Evolutionary conservation across 352 stramenopile genomes (phyloP), one percentile per base, ranked within the genome.

Genomic region (Globisporangium irregulare): DNA sequence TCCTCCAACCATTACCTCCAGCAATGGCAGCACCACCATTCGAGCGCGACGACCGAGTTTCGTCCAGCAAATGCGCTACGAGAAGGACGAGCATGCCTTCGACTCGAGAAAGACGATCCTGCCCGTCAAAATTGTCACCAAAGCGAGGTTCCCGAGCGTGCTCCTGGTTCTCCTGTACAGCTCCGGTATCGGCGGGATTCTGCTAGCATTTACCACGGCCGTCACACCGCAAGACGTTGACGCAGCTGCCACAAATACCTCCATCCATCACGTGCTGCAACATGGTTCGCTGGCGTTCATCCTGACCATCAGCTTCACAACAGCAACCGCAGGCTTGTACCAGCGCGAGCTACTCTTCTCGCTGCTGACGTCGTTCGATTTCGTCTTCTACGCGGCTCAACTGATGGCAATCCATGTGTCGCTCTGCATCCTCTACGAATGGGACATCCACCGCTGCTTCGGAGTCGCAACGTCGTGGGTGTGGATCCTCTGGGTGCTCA

Each of bases 361-460:
- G 1, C 55, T 82, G 18, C 24, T 73, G 25, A 73, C 64, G 14
- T 86, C 78, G 9, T 86, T 83, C 51, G 76, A 86, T 50, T 79
- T 76, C 43, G 34, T 77, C 7, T 82, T 80, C 43, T 79, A 83
- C 62, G 53, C 57, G 0, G 48, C 72, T 3, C 71, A 86, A 34
- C 64, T 71, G 7, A 70, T 68, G 1, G 24, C 66, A 32, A 74
- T 74, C n/a, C 73, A 77, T 46, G 20, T 78, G 3, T 66, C 54
- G 20, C 29, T 80, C 0, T 81, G 71, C n/a, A 38, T 68, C 8
- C 41, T 83, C 56, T 73, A 70, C 48, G 27, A 73, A 9, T 73
- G 68, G 62, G 58, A 70, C 0, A 8, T 62, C 18, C 32, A 68
- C 61, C 56, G 38, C 20, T 62, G 75, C 24, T 64, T 72, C 22